phyloP scores from a whole-genome alignment of 306 rosid genomes.

The Carpinus viminea region DNA sequence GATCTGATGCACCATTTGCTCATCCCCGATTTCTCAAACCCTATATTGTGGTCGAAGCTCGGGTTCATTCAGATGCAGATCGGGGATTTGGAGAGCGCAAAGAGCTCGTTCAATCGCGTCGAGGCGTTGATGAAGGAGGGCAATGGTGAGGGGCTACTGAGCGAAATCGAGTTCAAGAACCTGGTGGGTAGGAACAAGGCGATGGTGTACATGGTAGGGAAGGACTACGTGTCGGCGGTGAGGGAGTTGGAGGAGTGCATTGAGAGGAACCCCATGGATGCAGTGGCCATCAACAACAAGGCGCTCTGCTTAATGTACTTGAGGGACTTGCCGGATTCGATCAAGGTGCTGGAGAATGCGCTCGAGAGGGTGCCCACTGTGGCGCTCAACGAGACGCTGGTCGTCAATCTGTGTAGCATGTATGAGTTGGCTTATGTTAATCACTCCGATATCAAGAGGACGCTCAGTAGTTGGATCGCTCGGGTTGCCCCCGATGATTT shows the following conservation, averaged over 20 bases:
- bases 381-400: conserved; percentile 79
- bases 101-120: conserved; percentile 56
- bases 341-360: conserved; percentile 80
- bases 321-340: conserved; percentile 90
- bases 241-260: conserved; percentile 90
- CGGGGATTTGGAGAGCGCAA: conserved; percentile 87
- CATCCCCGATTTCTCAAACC: conserved; percentile 42
- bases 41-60: conserved; percentile 65
- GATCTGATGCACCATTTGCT: conserved; percentile 56
- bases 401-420: conserved; percentile 94
- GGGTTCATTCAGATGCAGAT: conserved; percentile 84
- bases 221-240: conserved; percentile 90
- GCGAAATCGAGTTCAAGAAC: conserved; percentile 56
- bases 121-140: conserved; percentile 55
- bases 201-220: conserved; percentile 74
- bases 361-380: conserved; percentile 90
- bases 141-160: conserved; percentile 42
- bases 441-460: conserved; percentile 86
- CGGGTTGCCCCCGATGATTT: conserved; percentile 97
- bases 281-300: conserved; percentile 78
- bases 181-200: conserved; percentile 81
- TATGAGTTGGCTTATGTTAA: conserved; percentile 93
- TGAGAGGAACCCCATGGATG: conserved; percentile 69
- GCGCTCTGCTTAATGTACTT: conserved; percentile 92
- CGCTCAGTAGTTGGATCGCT: conserved; percentile 89